These are phyloP conservation scores for Saccharum hybrid DNA, from an alignment of 202 grass and related monocot genomes.

Conservation along the genomic window DNA sequence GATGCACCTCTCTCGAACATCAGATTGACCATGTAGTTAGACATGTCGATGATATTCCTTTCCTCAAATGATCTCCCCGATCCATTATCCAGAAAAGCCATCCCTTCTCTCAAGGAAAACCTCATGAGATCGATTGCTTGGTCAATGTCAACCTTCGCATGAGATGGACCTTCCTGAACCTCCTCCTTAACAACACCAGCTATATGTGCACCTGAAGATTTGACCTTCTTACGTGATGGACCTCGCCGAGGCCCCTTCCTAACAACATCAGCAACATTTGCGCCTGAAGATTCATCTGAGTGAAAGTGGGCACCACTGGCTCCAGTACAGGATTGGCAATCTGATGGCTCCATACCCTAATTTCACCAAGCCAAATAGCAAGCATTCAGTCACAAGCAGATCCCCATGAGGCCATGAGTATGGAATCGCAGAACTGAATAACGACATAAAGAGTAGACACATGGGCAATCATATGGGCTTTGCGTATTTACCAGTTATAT, in stretches of 20 bases:
- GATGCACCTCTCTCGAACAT: background rate
- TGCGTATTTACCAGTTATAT: background rate
- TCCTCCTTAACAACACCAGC: background rate
- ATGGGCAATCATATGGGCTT: background rate
- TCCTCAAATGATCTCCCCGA: conserved; percentile 38
- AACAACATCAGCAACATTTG: background rate
- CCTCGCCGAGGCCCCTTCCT: background rate
- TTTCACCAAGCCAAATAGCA: conserved; percentile 16
- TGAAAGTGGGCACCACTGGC: background rate
- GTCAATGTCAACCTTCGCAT: conserved; percentile 12
- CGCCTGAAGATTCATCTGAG: background rate
- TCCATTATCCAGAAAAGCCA: conserved; percentile 49
- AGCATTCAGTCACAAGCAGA: conserved; percentile 5
- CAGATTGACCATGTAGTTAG: conserved; percentile 25
- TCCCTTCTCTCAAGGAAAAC: conserved; percentile 38
- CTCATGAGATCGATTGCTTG: conserved; percentile 39
- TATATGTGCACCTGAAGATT: background rate
- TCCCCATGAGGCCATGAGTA: background rate
- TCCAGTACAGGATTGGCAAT: conserved; percentile 8
- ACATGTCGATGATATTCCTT: conserved; percentile 38
- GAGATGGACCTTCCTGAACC: background rate
- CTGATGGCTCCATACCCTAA: conserved; percentile 31
- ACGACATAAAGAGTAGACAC: background rate
- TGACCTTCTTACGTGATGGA: background rate
- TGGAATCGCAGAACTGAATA: background rate